Evolutionary conservation across 1,284 basidiomycete genomes (phyloP).

Genomic region (Irpex sp.): DNA sequence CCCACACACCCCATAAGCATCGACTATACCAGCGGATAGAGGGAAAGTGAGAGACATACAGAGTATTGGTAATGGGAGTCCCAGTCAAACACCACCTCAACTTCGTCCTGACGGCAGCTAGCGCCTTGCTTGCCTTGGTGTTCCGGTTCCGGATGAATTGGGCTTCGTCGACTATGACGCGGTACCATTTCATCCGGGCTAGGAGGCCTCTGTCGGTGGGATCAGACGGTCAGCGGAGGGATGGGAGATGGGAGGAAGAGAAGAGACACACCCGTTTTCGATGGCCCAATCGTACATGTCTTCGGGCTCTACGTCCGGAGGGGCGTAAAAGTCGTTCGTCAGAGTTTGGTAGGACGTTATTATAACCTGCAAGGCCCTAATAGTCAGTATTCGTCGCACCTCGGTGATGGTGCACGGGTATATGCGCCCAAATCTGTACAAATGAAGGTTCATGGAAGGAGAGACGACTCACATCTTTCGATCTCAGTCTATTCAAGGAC

Average conservation of each 20-base stretch:
- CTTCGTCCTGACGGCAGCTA: constrained; percentile 53
- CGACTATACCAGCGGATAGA: not conserved
- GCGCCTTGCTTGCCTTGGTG: constrained; percentile 53
- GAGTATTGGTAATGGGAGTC: constrained; percentile 65
- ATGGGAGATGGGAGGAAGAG: not conserved
- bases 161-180: constrained; percentile 66
- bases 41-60: constrained; percentile 34
- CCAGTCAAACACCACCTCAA: constrained; percentile 73
- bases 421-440: not conserved
- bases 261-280: constrained; percentile 41
- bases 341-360: constrained; percentile 70
- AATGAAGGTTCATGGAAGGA: not conserved
- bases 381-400: not conserved
- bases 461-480: constrained; percentile 48
- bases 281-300: constrained; percentile 46
- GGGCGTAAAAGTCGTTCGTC: constrained; percentile 48
- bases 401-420: too few relatives aligned
- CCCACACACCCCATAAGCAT: not conserved
- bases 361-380: constrained; percentile 38
- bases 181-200: constrained; percentile 53
- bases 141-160: constrained; percentile 65
- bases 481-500: constrained; percentile 36
- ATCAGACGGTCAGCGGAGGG: not conserved
- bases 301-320: constrained; percentile 37
- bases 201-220: constrained; percentile 44